Base-by-base conservation (phyloP, 2,329 filamentous ascomycete species). In the Fusarium nelsonii region DNA sequence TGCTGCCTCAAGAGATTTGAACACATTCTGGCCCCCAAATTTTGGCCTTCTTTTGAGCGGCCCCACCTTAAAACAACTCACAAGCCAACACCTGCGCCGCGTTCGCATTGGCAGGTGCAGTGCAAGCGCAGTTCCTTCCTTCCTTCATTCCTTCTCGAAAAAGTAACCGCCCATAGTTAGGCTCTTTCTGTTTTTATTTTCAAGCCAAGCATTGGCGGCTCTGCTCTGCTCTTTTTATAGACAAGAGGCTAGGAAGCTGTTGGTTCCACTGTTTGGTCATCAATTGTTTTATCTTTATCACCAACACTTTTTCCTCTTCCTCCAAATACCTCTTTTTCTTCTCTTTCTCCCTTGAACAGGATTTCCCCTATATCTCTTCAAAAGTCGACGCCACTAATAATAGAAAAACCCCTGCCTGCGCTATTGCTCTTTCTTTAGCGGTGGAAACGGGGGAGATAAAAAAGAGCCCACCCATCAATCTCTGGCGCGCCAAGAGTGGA, bases 401-500 rank as follows among this genome's bases (percentile, higher is more conserved):
- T 55, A 61, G 26, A 41, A 61, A 26, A 40, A 69, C 44, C 67
- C 66, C 53, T 69, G 58, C 43, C 57, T 23, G 6, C 58, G 23
- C 18, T 18, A 20, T 45, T 50, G 11, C 20, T 32, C 26, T 23
- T 57, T 59, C 52, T 56, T 59, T 48, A 62, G 43, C 51, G 18
- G 57, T 56, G 37, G 50, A 54, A 46, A 53, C 36, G 41, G 32
- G 33, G 23, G 36, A 40, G 51, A 39, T 34, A 28, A 41, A 23
- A 40, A 41, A 23, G 48, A 33, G 49, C 50, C 61, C 39, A 33
- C 32, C 45, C 39, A 33, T 50, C 55, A 65, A 65, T 65, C 48
- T 58, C 63, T 43, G 52, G 57, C 53, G 59, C 56, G 70, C 69
- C 62, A 73, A 74, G 62, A 60, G 72, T 74, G 72, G 72, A 62